phyloP scores from a whole-genome alignment of 2,329 filamentous ascomycete species.

The Lasiodiplodia gonubiensis region DNA sequence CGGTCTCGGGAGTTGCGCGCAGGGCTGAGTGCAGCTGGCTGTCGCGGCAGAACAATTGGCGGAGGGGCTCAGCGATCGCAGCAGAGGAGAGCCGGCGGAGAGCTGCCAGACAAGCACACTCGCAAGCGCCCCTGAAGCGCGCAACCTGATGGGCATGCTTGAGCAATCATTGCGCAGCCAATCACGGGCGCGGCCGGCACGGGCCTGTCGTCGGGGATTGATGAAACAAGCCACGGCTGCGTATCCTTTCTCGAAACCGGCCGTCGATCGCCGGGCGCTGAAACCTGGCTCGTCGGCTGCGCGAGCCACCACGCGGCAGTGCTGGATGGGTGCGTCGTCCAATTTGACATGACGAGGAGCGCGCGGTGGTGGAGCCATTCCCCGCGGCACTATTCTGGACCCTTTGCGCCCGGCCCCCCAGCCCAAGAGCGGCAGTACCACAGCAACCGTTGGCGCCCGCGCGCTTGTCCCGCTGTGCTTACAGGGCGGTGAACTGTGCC shows the following conservation, averaged over 20 bases:
- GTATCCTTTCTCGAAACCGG: conserved; percentile 14
- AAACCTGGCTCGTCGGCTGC: conserved; percentile 10
- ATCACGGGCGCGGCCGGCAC: conserved; percentile 9
- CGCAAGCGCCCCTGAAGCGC: conserved; percentile 22
- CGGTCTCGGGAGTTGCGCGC: conserved; percentile 15
- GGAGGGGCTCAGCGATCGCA: conserved; percentile 17
- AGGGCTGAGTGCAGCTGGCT: conserved; percentile 7
- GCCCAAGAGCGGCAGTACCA: neutral
- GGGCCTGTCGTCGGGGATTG: conserved; percentile 19
- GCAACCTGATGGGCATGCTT: conserved; percentile 15
- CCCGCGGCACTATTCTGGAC: conserved; percentile 10
- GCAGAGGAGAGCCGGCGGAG: conserved; percentile 10
- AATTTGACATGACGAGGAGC: conserved; percentile 11
- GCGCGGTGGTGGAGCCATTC: conserved; percentile 13
- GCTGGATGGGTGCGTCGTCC: conserved; percentile 12
- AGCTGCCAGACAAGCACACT: neutral
- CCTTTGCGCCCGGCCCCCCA: conserved; percentile 3
- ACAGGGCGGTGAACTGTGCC: neutral
- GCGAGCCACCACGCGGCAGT: conserved; percentile 26
- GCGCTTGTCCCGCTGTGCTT: neutral
- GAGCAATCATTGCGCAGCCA: conserved; percentile 14
- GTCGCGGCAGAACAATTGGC: conserved; percentile 11
- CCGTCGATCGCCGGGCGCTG: conserved; percentile 20
- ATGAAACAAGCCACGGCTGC: conserved; percentile 24
- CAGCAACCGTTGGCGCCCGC: neutral